Conservation (phyloP, 768 basidiomycete species). For the Podaxis sp. region DNA sequence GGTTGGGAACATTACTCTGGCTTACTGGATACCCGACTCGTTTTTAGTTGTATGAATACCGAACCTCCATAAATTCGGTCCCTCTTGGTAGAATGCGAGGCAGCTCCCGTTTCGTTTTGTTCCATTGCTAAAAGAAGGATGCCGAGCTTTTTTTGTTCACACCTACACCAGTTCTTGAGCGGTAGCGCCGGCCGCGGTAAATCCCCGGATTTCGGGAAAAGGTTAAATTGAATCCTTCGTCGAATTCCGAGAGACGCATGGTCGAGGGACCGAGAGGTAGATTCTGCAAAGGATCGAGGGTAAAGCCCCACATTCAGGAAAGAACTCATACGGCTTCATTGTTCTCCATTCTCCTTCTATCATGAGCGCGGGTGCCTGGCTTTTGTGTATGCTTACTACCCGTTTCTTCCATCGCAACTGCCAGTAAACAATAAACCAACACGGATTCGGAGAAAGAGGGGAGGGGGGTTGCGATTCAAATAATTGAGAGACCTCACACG, state of each 20-base stretch:
- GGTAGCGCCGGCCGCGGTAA: neutral
- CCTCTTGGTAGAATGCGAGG: too few relatives aligned
- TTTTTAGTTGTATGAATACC: neutral
- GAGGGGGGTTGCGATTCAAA: neutral
- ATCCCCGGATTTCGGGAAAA: neutral
- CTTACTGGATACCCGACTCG: neutral
- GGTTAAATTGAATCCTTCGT: neutral
- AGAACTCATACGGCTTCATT: neutral
- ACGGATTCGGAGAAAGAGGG: neutral
- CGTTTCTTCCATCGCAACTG: slow-evolving; percentile 2
- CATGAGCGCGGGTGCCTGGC: neutral
- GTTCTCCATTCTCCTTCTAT: neutral
- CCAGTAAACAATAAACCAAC: neutral
- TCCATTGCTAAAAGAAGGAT: neutral
- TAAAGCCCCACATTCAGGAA: neutral
- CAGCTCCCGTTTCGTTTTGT: neutral
- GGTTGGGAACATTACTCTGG: neutral
- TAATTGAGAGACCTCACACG: neutral
- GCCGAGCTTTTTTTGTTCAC: neutral
- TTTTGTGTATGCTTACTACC: neutral
- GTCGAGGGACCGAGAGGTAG: neutral
- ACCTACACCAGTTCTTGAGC: neutral
- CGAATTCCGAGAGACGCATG: too few relatives aligned
- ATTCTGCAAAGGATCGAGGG: neutral
- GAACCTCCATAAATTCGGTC: neutral